Evolutionary conservation across 352 stramenopile genomes (phyloP), one percentile per base, ranked within the genome.

Genomic region (Chrysophaeum taylorii): DNA sequence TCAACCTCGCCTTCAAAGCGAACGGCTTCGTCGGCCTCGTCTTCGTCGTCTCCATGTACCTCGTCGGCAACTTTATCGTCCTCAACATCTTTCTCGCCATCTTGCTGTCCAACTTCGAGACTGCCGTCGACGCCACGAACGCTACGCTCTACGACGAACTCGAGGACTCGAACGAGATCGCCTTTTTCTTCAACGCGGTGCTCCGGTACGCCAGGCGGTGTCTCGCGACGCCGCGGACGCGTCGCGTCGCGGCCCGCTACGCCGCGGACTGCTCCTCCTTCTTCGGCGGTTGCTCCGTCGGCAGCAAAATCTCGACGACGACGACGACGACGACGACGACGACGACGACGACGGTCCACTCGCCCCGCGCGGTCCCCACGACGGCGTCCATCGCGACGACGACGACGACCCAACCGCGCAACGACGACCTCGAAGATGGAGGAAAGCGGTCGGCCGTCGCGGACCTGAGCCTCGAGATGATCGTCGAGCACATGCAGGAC

Each of bases 11-110:
- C 5, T 90, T 92, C 64, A 80, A 84, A 0, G 81, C 78, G 14
- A 90, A 88, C 67, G 80, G 83, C 29, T 79, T 82, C 48, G 69
- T 70, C 0, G 81, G 83, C 0, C 84, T 84, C n/a, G 29, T 91
- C 21, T 96, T 94, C 75, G 93, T 94, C 64, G 54, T 81, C 43
- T 79, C 69, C 39, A 76, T 80, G 25, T 81, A 94, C 31, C 80
- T 96, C 2, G 74, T 96, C 33, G 91, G 91, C 27, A 82, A 89
- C 43, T 96, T 95, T 66, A 85, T 96, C 31, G 73, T 96, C 0
- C 91, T 97, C 79, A 97, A 96, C 75, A 70, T 97, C 39, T 96
- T 97, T 73, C 74, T 96, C 37, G 92, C 90, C 2, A 84, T 97
- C 38, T 61, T 97, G 7, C 79, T 97, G 7, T 83, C 89, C 68